Evolutionary conservation across 2,329 filamentous ascomycete species (phyloP).

Genomic region (Botryotinia globosa): DNA sequence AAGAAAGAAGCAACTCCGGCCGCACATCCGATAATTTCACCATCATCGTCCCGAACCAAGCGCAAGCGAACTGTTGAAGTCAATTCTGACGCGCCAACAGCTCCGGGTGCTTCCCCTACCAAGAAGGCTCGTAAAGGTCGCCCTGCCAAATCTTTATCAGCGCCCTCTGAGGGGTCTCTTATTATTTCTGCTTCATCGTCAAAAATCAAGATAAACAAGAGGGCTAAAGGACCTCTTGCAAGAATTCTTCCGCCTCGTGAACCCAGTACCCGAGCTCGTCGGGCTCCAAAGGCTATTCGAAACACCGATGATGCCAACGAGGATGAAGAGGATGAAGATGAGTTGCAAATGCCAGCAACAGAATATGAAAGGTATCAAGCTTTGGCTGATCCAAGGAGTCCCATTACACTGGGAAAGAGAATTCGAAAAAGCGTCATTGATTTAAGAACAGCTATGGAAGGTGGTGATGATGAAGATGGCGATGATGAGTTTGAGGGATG

Average conservation of each 20-base stretch:
- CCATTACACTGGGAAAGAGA: conserved; percentile 32
- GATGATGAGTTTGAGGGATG: conserved; percentile 21
- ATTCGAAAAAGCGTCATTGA: conserved; percentile 25
- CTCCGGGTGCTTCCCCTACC: conserved; percentile 6
- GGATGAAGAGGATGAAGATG: conserved; percentile 26
- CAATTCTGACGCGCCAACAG: conserved; percentile 7
- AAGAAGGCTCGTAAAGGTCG: conserved; percentile 20
- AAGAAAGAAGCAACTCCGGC: conserved; percentile 16
- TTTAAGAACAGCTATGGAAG: conserved; percentile 17
- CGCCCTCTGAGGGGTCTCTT: not conserved
- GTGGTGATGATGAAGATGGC: conserved; percentile 19
- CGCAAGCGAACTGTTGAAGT: conserved; percentile 19
- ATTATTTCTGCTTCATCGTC: not conserved
- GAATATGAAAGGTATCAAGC: conserved; percentile 37
- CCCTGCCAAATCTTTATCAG: conserved; percentile 10
- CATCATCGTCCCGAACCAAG: conserved; percentile 20
- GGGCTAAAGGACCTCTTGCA: conserved; percentile 16
- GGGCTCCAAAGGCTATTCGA: conserved; percentile 25
- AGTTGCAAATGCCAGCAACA: conserved; percentile 26
- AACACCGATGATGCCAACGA: conserved; percentile 23
- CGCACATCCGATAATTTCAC: not conserved
- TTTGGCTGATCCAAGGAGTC: conserved; percentile 29
- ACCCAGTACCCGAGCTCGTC: conserved; percentile 29
- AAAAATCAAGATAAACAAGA: conserved; percentile 7
- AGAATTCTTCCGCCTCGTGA: conserved; percentile 23